A percentile compares a stretch with the other conserved stretches of the same genome.
Conservation (phyloP, 1,284 basidiomycete species). For the Papiliotrema fonsecae region DNA sequence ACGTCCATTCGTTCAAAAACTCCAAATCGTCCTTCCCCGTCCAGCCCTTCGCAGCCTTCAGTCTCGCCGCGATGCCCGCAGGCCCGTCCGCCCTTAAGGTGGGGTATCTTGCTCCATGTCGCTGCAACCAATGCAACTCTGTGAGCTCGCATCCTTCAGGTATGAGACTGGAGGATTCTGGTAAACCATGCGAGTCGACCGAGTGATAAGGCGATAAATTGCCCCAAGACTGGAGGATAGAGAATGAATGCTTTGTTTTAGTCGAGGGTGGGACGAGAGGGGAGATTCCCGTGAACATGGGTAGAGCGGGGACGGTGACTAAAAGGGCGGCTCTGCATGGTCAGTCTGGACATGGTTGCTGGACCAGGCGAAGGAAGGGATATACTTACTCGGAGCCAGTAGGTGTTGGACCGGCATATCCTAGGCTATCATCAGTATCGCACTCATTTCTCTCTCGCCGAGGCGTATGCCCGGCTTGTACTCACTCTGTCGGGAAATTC, state of each 20-base stretch:
- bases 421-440: slow-evolving; percentile 53
- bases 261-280: slow-evolving; percentile 54
- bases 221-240: slow-evolving; percentile 50
- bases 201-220: slow-evolving; percentile 50
- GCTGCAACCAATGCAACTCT: slow-evolving; percentile 48
- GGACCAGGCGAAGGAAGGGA: not conserved
- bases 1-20: slow-evolving; percentile 52
- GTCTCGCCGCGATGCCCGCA: slow-evolving; percentile 24
- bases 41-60: slow-evolving; percentile 27
- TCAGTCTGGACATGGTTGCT: slow-evolving; percentile 2
- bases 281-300: slow-evolving; percentile 64
- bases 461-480: not conserved
- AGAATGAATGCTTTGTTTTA: slow-evolving; percentile 32
- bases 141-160: slow-evolving; percentile 47
- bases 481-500: slow-evolving; percentile 45
- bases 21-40: slow-evolving; percentile 42
- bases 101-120: slow-evolving; percentile 49
- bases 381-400: slow-evolving; percentile 65
- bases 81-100: slow-evolving; percentile 33
- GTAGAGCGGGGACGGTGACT: slow-evolving; percentile 69
- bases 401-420: slow-evolving; percentile 73
- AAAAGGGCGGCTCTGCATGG: slow-evolving; percentile 59
- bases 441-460: not conserved
- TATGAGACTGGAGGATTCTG: slow-evolving; percentile 37
- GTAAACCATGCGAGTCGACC: slow-evolving; percentile 49